Base-by-base conservation (phyloP, 2,329 filamentous ascomycete species). In the Sporothrix pseudoabietina region DNA sequence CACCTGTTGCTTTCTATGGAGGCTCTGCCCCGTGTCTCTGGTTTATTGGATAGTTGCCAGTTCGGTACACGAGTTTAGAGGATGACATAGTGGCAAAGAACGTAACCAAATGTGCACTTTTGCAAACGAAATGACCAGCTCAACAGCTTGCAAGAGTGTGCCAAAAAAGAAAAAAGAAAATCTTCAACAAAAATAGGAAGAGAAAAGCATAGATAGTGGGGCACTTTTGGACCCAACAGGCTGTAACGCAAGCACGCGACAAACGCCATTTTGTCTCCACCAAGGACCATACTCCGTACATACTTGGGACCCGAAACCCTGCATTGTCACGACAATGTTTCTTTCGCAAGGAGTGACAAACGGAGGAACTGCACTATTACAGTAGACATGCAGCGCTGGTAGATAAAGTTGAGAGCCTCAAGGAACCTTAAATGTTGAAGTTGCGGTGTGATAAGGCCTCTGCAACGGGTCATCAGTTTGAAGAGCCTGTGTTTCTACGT, bases 391-490 rank as follows among this genome's bases (percentile, higher is more conserved):
- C 44, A 49, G 44, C 41, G 44, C 16, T 49, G 5, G 4, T 14
- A 16, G 19, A 49, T 2, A 4, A 12, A 44, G 44, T 2, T 14
- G 44, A 49, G 44, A 19, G 19, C 12, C 14, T 16, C 44, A 35
- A 35, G 8, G 35, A 35, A 35, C 35, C 4, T 35, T 2, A 8
- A 8, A 35, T 26, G 7, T n/a, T n/a, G 22, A 63, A 66, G 39
- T 66, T 66, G 61, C 61, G 61, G 61, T 66, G 61, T 66, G 61
- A 66, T 66, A 19, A 66, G 39, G 39, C 39, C 55, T 26, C 52
- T 6, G 8, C 19, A 39, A 61, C 12, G 6, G 52, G 52, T 22
- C 52, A 19, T 1, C 14, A 19, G n/a, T 55, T 55, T 22, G 6
- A 54, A 22, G 22, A 22, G 52, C 52, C 52, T 54, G n/a, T 16